Conservation (phyloP, 257 asterid species). For the Solanum pennellii region DNA sequence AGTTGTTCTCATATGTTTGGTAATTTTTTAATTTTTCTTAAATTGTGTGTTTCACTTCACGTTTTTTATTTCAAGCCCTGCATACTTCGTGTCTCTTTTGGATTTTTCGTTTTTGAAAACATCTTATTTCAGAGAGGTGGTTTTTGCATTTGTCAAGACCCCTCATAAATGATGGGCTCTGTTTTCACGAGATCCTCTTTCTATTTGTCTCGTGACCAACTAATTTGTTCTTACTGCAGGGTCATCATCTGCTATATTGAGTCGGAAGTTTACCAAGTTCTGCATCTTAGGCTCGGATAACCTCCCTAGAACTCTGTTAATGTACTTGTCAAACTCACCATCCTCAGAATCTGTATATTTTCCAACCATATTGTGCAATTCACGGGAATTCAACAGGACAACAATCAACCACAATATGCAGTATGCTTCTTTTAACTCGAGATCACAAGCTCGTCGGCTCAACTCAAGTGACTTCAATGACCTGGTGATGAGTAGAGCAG, state of each 20-base stretch:
- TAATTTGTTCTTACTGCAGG: slow-evolving; percentile 29
- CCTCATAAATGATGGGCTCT: neutral
- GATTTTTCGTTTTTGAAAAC: too few relatives aligned
- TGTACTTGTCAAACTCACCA: slow-evolving; percentile 82
- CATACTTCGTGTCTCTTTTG: neutral
- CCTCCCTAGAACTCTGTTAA: slow-evolving; percentile 68
- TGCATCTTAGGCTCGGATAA: slow-evolving; percentile 71
- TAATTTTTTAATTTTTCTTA: neutral
- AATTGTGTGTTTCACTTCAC: neutral
- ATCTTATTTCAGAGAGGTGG: neutral
- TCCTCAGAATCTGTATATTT: slow-evolving; percentile 56
- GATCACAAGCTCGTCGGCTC: slow-evolving; percentile 22
- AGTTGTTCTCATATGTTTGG: neutral
- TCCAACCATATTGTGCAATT: slow-evolving; percentile 73
- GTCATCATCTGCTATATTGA: slow-evolving; percentile 50
- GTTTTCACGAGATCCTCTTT: neutral
- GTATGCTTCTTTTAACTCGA: slow-evolving; percentile 33
- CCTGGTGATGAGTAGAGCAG: slow-evolving; percentile 57
- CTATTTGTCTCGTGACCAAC: neutral
- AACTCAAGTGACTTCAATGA: slow-evolving; percentile 46
- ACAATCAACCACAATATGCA: slow-evolving; percentile 59
- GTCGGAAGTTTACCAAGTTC: slow-evolving; percentile 61
- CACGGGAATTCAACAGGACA: slow-evolving; percentile 53
- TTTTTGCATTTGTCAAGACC: neutral
- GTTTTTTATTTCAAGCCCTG: neutral